Percentiles rank a stretch among this genome's conserved stretches.
These are phyloP conservation scores for Litchi chinensis DNA, from an alignment of 345 rosid genomes.

Conservation along the genomic window DNA sequence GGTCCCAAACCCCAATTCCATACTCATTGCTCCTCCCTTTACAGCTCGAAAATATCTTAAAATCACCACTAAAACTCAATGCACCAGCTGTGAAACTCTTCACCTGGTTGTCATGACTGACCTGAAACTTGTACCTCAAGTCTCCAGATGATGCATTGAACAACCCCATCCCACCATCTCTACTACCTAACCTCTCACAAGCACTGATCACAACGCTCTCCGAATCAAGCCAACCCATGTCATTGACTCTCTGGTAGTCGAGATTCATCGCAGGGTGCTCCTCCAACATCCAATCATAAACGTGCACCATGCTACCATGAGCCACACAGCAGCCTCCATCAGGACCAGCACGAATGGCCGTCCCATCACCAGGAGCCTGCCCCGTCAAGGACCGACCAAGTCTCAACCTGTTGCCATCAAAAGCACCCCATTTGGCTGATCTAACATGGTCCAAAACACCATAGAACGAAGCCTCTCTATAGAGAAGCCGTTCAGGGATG, in stretches of 20 bases:
- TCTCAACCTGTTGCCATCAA: constrained; percentile 80
- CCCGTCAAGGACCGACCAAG: constrained; percentile 60
- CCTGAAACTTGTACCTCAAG: constrained; percentile 71
- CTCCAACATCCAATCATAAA: constrained; percentile 87
- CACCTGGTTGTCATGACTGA: constrained; percentile 62
- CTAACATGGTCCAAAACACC: constrained; percentile 80
- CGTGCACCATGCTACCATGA: constrained; percentile 89
- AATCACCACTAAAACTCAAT: constrained; percentile 61
- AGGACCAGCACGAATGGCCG: constrained; percentile 90
- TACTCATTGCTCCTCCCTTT: constrained; percentile 93
- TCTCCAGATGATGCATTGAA: constrained; percentile 75
- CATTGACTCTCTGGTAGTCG: constrained; percentile 90
- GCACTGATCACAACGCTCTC: constrained; percentile 68
- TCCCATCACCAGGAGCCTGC: constrained; percentile 94
- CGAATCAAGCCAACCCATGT: constrained; percentile 75
- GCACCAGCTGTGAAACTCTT: constrained; percentile 96
- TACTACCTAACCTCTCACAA: constrained; percentile 77
- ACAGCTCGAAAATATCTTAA: constrained; percentile 75
- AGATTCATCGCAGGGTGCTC: constrained; percentile 78
- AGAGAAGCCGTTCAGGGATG: constrained; percentile 68
- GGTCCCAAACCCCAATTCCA: constrained; percentile 99
- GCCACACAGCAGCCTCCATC: constrained; percentile 97
- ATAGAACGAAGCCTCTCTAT: constrained; percentile 82
- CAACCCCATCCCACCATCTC: constrained; percentile 96
- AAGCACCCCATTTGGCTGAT: constrained; percentile 77